A percentile compares a stretch with the other conserved stretches of the same genome.
Evolutionary conservation across 2,329 filamentous ascomycete genomes (phyloP).

Genomic region (Coniochaeta ligniaria): DNA sequence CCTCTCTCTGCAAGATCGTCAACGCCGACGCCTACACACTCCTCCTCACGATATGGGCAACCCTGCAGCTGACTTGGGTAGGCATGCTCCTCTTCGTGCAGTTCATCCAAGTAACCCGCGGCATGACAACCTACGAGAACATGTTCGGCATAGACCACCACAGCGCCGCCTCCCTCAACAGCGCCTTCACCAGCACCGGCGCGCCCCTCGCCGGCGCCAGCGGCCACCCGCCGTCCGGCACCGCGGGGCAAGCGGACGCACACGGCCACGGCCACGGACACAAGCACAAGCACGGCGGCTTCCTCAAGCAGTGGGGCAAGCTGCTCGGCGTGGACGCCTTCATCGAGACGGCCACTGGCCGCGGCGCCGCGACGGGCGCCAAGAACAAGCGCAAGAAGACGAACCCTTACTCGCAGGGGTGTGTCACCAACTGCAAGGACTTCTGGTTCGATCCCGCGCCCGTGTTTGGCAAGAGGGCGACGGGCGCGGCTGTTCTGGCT

Average conservation of each 20-base stretch:
- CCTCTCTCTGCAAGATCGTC: slow-evolving; percentile 65
- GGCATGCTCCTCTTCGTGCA: slow-evolving; percentile 96
- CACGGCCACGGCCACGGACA: slow-evolving; percentile 28
- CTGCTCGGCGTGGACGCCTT: slow-evolving; percentile 90
- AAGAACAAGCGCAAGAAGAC: slow-evolving; percentile 48
- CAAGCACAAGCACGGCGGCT: slow-evolving; percentile 43
- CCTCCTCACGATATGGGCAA: slow-evolving; percentile 70
- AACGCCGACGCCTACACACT: slow-evolving; percentile 81
- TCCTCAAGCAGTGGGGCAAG: slow-evolving; percentile 72
- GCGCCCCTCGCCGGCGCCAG: slow-evolving; percentile 63
- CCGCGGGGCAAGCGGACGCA: slow-evolving; percentile 37
- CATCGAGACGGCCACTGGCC: slow-evolving; percentile 81
- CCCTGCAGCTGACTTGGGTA: slow-evolving; percentile 87
- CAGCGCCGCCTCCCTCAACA: slow-evolving; percentile 50
- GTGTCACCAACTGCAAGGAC: slow-evolving; percentile 85
- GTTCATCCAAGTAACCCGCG: slow-evolving; percentile 82
- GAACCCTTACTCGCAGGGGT: slow-evolving; percentile 81
- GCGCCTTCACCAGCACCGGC: slow-evolving; percentile 72
- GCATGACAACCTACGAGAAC: slow-evolving; percentile 93
- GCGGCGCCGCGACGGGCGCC: slow-evolving; percentile 57
- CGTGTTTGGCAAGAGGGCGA: slow-evolving; percentile 67
- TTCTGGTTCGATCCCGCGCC: slow-evolving; percentile 93
- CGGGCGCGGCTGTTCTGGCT: slow-evolving; percentile 67
- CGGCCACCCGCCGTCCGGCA: slow-evolving; percentile 45
- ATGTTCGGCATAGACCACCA: slow-evolving; percentile 73